Base-by-base conservation (phyloP, 2,329 filamentous ascomycete species). In the Neodidymelliopsis sp. region DNA sequence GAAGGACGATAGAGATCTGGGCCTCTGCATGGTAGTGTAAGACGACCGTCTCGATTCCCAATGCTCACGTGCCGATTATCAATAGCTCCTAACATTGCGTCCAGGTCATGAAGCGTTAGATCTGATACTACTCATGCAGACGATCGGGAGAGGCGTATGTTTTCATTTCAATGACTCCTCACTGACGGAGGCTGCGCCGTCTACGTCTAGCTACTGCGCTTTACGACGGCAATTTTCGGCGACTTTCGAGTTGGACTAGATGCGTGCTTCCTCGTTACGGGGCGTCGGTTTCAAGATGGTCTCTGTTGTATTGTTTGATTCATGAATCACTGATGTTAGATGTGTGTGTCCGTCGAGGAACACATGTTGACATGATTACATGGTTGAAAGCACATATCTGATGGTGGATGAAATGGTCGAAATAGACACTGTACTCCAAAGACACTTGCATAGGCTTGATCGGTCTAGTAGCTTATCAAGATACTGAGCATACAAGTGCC, bases 171-270 rank as follows among this genome's bases (percentile, higher is more conserved):
- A 36, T 41, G 30, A 30, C 35, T n/a, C 12, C 13, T 19, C 24
- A 29, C 27, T 31, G 20, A 24, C 18, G 30, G n/a, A 12, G 19
- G 19, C 37, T 30, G 27, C 23, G 23, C 24, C 29, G 12, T 23
- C 18, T 12, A n/a, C n/a, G n/a, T n/a, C n/a, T 16, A 39, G 46
- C 34, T 35, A 30, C 12, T 8, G 22, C 13, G 34, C 2, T 20
- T 36, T 30, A 20, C 4, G 15, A 45, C 35, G 47, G 35, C 24
- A 45, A 29, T 19, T 31, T 40, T 45, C 40, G 47, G 40, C 23
- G 29, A 20, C 4, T 12, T 19, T 24, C 10, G 9, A 10, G 38
- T 37, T 16, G n/a, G 16, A 22, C n/a, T n/a, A 11, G 46, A 39
- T 39, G 24, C 40, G 30, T 24, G 12, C 6, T 23, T 16, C 30